Evolutionary conservation across 2,329 filamentous ascomycete genomes (phyloP).

Genomic region (Verruconis gallopava): DNA sequence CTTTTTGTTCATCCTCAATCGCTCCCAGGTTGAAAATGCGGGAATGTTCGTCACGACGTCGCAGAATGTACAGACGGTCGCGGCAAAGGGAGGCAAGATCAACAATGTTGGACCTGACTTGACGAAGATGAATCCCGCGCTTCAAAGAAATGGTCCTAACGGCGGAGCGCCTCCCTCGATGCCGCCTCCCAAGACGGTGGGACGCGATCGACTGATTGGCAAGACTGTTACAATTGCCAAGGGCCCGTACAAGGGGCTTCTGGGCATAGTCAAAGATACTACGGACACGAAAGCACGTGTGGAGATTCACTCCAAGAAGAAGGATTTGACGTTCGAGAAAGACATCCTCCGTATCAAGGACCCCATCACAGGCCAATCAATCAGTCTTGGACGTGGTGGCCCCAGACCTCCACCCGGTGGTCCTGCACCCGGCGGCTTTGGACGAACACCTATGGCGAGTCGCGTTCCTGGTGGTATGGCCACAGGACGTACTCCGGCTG

Average conservation of each 20-base stretch:
- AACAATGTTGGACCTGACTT: conserved; percentile 64
- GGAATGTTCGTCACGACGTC: conserved; percentile 81
- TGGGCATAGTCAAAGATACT: conserved; percentile 92
- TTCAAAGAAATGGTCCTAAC: conserved; percentile 56
- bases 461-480: conserved; percentile 25
- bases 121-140: conserved; percentile 80
- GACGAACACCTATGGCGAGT: conserved; percentile 24
- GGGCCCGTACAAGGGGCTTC: conserved; percentile 79
- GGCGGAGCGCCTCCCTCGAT: conserved; percentile 44
- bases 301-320: conserved; percentile 88
- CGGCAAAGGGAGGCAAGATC: conserved; percentile 82
- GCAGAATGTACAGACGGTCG: conserved; percentile 75
- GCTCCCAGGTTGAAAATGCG: conserved; percentile 71
- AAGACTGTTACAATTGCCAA: conserved; percentile 83
- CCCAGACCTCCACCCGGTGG: neutral
- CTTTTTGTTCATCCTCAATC: conserved; percentile 82
- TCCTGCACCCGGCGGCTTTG: conserved; percentile 6
- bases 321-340: conserved; percentile 75
- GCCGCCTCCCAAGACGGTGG: conserved; percentile 32
- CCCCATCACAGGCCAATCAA: conserved; percentile 58
- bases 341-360: conserved; percentile 77
- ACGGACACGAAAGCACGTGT: conserved; percentile 77
- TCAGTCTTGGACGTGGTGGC: conserved; percentile 44
- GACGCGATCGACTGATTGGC: conserved; percentile 73
- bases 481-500: conserved; percentile 29